Evolutionary conservation across 164 flowering plant genomes (phyloP), one percentile per base, ranked within the genome.

Genomic region (Liriodendron chinense): DNA sequence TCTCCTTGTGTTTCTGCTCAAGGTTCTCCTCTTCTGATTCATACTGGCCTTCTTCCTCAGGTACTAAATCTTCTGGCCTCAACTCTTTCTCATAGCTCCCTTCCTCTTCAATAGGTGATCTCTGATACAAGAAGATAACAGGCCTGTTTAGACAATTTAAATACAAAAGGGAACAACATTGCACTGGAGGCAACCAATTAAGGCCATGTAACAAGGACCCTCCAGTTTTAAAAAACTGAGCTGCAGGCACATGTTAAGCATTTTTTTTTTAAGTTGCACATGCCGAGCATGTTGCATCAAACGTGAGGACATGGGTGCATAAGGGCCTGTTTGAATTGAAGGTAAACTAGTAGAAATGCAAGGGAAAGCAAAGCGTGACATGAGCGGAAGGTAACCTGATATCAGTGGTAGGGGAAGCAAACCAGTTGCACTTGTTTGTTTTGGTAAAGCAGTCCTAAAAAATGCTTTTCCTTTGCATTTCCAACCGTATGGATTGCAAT

Each of bases 1-100:
- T 96, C 80, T 94, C 98, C 70, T 86, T 94, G 7, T 47, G 74
- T 80, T 79, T 94, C 68, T 81, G 86, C 70, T 88, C 97, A 79
- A 83, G 62, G 74, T 82, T 88, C 68, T 96, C 98, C 78, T 93
- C 97, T 78, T 96, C 99, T 43, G 98, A 96, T 73, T 85, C 91
- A 83, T 89, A 93, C 64, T 78, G 90, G 68, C 75, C 87, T 80
- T 94, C 93, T 74, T 92, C 97, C 82, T 96, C 98, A 73, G 86
- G 85, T n/a, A 94, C 81, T 80, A 96, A 83, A 81, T 94, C 99
- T 69, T 96, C 98, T 68, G 91, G 97, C 75, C 90, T 84, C 71
- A 89, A 71, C 78, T 80, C 80, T 80, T 87, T 91, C 76, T 80
- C 96, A 87, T 84, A 89, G 82, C 89, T 87, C n/a, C 76, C 96